These are phyloP conservation scores for Penicillium turbatum DNA, from an alignment of 495 filamentous ascomycete genomes.

Conservation along the genomic window DNA sequence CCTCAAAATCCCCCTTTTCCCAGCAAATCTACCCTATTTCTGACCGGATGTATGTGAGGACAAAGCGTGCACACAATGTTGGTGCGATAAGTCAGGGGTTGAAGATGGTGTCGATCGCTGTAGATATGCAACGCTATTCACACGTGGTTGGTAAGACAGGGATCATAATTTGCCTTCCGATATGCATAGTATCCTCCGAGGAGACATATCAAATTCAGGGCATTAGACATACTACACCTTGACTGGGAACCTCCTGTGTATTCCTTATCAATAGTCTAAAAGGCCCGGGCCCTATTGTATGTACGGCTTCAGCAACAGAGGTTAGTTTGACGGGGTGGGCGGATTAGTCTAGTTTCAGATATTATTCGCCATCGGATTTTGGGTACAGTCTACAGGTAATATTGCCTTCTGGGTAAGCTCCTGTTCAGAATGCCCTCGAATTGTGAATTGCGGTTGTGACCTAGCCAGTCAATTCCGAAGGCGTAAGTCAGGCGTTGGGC, in stretches of 20 bases:
- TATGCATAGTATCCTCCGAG: background rate
- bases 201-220: background rate
- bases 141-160: constrained; percentile 3
- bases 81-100: background rate
- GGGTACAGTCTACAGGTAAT: background rate
- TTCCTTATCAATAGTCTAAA: background rate
- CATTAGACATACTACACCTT: background rate
- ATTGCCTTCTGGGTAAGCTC: background rate
- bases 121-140: background rate
- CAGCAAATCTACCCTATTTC: background rate
- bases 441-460: background rate
- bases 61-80: background rate
- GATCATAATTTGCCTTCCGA: background rate
- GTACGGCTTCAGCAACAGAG: background rate
- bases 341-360: background rate
- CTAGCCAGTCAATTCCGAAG: constrained; percentile 12
- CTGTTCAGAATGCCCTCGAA: background rate
- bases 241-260: background rate
- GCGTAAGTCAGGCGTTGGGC: constrained; percentile 25
- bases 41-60: background rate
- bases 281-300: constrained; percentile 1
- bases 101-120: background rate
- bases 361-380: constrained; percentile 1
- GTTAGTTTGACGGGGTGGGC: background rate
- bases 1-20: background rate